Evolutionary conservation across 2,329 filamentous ascomycete species (phyloP).

Genomic region (Aureobasidium sp.): DNA sequence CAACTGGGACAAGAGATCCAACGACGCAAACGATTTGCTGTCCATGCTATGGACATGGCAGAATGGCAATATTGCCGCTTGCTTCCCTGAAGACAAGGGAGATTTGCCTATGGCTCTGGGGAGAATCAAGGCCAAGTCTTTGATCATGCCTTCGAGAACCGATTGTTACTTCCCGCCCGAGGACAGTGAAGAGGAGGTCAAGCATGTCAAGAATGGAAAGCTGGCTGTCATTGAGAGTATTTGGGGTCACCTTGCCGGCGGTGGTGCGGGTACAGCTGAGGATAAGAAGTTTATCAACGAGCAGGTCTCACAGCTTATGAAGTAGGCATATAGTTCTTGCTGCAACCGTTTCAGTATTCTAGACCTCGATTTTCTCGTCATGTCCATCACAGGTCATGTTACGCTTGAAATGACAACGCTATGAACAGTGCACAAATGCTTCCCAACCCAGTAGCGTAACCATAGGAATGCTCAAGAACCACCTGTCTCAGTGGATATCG

Average conservation of each 20-base stretch:
- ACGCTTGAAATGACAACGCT: too few relatives aligned
- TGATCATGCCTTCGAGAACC: slow-evolving; percentile 35
- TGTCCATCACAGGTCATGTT: too few relatives aligned
- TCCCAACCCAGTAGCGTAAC: too few relatives aligned
- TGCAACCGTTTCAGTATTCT: neutral
- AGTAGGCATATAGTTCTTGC: neutral
- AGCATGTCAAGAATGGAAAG: slow-evolving; percentile 27
- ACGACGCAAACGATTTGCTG: slow-evolving; percentile 33
- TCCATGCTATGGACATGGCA: slow-evolving; percentile 37
- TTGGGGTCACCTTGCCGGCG: slow-evolving; percentile 38
- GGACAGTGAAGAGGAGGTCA: slow-evolving; percentile 33
- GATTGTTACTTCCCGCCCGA: slow-evolving; percentile 38
- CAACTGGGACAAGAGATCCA: slow-evolving; percentile 22
- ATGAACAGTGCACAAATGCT: too few relatives aligned
- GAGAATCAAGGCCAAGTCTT: slow-evolving; percentile 30
- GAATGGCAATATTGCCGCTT: slow-evolving; percentile 32
- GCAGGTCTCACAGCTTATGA: slow-evolving; percentile 22
- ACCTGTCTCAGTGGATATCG: too few relatives aligned
- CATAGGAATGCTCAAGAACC: too few relatives aligned
- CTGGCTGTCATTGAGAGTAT: slow-evolving; percentile 32
- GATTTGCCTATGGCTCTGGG: slow-evolving; percentile 30
- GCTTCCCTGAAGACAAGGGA: slow-evolving; percentile 25
- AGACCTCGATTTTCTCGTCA: too few relatives aligned
- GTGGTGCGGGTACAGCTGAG: slow-evolving; percentile 31
- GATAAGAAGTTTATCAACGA: slow-evolving; percentile 27